Conservation (phyloP, 768 basidiomycete genomes). For the Mycena olivaceomarginata region DNA sequence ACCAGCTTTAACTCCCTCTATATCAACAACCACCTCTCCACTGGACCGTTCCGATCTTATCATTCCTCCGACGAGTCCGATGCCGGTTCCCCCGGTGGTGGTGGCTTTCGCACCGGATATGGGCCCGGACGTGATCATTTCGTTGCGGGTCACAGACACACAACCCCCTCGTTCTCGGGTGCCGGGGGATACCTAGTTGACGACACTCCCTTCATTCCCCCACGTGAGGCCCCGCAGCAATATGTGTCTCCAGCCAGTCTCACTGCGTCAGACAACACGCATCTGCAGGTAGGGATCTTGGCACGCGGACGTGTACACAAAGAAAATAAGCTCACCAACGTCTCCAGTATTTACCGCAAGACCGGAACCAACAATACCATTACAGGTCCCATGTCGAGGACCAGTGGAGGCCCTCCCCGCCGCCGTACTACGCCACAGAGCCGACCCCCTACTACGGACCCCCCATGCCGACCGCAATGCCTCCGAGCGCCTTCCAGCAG, state of each 20-base stretch:
- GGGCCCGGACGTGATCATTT: constrained; percentile 13
- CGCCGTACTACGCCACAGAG: constrained; percentile 11
- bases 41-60: constrained; percentile 24
- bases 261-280: neutral
- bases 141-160: neutral
- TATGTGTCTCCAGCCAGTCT: constrained; percentile 22
- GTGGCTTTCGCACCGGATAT: constrained; percentile 18
- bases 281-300: constrained; percentile 19
- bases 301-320: constrained; percentile 22
- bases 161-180: constrained; percentile 6
- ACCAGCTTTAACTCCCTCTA: neutral
- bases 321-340: neutral
- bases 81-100: constrained; percentile 30
- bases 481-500: constrained; percentile 31
- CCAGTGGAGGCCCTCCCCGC: constrained; percentile 16
- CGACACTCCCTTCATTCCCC: constrained; percentile 26
- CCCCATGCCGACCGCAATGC: constrained; percentile 26
- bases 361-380: neutral
- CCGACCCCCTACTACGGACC: neutral
- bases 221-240: constrained; percentile 20
- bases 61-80: constrained; percentile 36
- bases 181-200: constrained; percentile 15
- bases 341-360: neutral
- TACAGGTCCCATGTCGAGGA: constrained; percentile 24
- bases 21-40: neutral